Conservation (phyloP, 1,284 basidiomycete species). For the Anthracocystis walkeri region DNA sequence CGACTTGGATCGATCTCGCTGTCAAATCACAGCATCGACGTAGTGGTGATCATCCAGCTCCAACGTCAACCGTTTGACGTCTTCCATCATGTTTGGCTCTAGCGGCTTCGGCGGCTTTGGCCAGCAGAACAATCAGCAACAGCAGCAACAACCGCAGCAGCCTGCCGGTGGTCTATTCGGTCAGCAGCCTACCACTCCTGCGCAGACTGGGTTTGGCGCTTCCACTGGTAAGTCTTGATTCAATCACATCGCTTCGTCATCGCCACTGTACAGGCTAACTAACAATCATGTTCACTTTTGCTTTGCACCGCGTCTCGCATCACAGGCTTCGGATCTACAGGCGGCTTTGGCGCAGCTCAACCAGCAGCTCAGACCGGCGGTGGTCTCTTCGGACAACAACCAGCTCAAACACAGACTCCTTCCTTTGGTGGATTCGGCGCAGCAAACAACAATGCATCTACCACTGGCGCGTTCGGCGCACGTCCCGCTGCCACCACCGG, state of each 20-base stretch:
- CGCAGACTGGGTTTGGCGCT: constrained; percentile 48
- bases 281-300: not conserved
- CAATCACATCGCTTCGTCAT: not conserved
- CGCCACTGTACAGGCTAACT: not conserved
- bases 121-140: constrained; percentile 60
- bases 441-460: constrained; percentile 45
- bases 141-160: constrained; percentile 65
- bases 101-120: constrained; percentile 61
- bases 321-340: constrained; percentile 47
- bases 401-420: constrained; percentile 54
- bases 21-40: not conserved
- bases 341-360: constrained; percentile 52
- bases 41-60: not conserved
- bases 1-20: not conserved
- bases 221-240: constrained; percentile 34
- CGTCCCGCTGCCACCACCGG: constrained; percentile 54
- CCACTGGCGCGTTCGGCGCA: constrained; percentile 53
- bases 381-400: constrained; percentile 67
- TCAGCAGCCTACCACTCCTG: constrained; percentile 64
- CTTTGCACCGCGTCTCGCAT: not conserved
- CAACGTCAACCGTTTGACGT: not conserved
- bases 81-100: constrained; percentile 55
- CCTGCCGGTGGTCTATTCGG: constrained; percentile 68
- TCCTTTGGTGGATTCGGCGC: constrained; percentile 57
- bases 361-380: constrained; percentile 57